phyloP scores from a whole-genome alignment of 768 basidiomycete species.

The Dioszegia hungarica region DNA sequence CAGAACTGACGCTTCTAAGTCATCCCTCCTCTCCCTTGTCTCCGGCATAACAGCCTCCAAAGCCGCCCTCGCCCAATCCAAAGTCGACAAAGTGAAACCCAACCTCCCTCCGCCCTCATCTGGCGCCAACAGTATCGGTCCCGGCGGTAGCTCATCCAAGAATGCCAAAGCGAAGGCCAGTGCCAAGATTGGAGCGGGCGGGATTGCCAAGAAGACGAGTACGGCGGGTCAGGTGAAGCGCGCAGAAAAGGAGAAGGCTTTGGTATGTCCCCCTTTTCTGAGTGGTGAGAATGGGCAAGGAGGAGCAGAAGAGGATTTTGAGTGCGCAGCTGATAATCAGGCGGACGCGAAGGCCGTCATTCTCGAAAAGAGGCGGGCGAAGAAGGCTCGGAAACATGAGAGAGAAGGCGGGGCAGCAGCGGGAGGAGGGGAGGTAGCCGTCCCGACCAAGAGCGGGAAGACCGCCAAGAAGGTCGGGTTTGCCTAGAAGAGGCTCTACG shows the following conservation, averaged over 20 bases:
- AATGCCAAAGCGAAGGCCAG: background rate
- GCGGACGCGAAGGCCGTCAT: slow-evolving; percentile 9
- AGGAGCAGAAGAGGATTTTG: too few relatives aligned
- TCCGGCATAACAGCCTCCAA: slow-evolving; percentile 10
- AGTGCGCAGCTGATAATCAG: background rate
- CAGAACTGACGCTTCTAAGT: slow-evolving; percentile 4
- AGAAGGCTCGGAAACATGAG: slow-evolving; percentile 6
- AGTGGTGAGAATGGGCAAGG: background rate
- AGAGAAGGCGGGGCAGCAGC: background rate
- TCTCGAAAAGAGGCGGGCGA: slow-evolving; percentile 2
- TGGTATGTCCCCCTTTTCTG: slow-evolving; percentile 1
- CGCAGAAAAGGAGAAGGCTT: slow-evolving; percentile 9
- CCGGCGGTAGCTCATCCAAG: background rate
- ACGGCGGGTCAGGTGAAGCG: slow-evolving; percentile 7
- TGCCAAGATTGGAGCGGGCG: background rate
- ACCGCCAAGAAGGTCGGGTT: slow-evolving; percentile 17
- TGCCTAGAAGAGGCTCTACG: background rate
- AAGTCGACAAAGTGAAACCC: slow-evolving; percentile 11
- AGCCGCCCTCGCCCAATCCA: slow-evolving; percentile 2
- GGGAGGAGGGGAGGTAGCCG: background rate
- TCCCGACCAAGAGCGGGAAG: background rate
- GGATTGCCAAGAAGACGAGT: slow-evolving; percentile 1
- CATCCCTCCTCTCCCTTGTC: slow-evolving; percentile 9
- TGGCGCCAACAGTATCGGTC: background rate
- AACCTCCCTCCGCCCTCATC: background rate